These are phyloP conservation scores for Porcisia deanei DNA, from an alignment of 208 protist species.

Conservation along the genomic window DNA sequence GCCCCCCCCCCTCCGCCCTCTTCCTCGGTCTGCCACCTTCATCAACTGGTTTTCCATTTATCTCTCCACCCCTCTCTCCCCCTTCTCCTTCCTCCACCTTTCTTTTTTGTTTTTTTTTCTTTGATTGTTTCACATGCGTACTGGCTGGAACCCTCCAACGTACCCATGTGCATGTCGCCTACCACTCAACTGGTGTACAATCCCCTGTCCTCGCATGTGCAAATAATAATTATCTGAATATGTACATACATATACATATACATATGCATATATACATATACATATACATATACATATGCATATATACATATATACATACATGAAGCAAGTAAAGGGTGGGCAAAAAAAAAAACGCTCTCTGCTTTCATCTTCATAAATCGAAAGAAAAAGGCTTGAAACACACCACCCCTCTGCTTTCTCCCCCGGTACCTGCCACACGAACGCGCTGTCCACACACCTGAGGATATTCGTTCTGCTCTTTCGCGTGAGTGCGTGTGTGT, in stretches of 20 bases:
- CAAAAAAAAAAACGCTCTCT: neutral
- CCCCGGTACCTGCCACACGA: too few species aligned
- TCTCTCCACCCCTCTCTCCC: neutral
- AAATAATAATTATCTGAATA: neutral
- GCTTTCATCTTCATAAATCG: neutral
- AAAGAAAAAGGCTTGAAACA: neutral
- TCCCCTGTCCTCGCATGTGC: neutral
- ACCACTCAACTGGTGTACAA: too few species aligned
- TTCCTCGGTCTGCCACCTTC: too few species aligned
- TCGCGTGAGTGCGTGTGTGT: neutral
- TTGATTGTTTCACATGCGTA: neutral
- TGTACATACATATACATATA: neutral
- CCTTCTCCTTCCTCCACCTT: neutral
- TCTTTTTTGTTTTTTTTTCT: constrained; percentile 17
- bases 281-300: neutral
- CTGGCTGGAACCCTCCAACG: neutral
- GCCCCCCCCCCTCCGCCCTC: neutral
- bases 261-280: neutral
- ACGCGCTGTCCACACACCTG: too few species aligned
- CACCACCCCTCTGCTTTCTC: neutral
- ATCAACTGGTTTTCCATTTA: neutral
- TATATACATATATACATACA: neutral
- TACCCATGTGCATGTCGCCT: too few species aligned
- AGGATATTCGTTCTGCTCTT: neutral
- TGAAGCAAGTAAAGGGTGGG: neutral